Evolutionary conservation across 2,329 filamentous ascomycete genomes (phyloP).

Genomic region (Apiospora pterosperma): DNA sequence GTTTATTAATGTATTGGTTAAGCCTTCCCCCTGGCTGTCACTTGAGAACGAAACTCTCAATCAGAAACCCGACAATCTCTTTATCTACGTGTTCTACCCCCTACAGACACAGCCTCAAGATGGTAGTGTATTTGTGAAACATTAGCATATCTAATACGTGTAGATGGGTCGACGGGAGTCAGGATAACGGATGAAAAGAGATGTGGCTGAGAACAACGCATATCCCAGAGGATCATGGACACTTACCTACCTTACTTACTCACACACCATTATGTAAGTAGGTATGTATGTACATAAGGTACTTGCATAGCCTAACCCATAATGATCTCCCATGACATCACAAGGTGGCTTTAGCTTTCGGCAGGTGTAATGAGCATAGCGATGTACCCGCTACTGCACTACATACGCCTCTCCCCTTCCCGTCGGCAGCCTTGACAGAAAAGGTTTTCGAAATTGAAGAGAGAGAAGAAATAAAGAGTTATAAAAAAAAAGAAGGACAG

Average conservation of each 20-base stretch:
- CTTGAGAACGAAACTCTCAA: neutral
- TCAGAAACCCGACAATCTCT: neutral
- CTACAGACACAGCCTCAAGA: neutral
- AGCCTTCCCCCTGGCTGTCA: neutral
- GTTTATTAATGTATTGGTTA: neutral
- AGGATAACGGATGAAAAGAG: too few relatives aligned
- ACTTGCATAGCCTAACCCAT: neutral
- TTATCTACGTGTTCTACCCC: neutral
- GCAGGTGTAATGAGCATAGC: neutral
- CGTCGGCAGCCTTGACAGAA: neutral
- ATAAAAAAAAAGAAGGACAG: too few relatives aligned
- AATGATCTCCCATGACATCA: neutral
- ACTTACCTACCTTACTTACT: too few relatives aligned
- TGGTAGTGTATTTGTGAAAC: neutral
- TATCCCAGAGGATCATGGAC: too few relatives aligned
- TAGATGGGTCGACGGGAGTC: neutral
- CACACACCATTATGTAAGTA: too few relatives aligned
- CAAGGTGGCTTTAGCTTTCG: neutral
- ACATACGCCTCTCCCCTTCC: too few relatives aligned
- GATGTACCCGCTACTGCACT: too few relatives aligned
- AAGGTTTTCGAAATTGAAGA: too few relatives aligned
- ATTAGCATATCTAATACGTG: neutral
- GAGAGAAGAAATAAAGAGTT: too few relatives aligned
- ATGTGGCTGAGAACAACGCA: too few relatives aligned
- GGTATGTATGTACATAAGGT: too few relatives aligned